Conservation (phyloP, 78 protist genomes). For the Dictyostelium purpureum region DNA sequence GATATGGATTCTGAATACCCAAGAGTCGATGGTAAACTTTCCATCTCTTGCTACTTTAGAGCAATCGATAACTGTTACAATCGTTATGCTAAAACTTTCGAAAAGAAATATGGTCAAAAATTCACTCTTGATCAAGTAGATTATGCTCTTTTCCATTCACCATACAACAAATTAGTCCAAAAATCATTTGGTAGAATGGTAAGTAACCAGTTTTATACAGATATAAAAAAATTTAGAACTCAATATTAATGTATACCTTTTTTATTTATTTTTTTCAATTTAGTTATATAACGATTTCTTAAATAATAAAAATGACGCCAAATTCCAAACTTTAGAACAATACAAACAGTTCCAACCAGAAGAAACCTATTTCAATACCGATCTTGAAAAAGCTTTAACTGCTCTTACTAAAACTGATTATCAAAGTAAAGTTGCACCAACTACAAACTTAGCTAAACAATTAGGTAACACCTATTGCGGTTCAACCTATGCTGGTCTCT, state of each 20-base stretch:
- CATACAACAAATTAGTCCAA: conserved; percentile 96
- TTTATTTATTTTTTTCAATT: background rate
- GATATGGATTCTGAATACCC: conserved; percentile 92
- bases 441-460: conserved; percentile 80
- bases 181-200: conserved; percentile 93
- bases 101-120: conserved; percentile 14
- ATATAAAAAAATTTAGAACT: background rate
- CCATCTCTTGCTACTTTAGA: conserved; percentile 89
- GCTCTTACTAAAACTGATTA: conserved; percentile 26
- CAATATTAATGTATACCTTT: background rate
- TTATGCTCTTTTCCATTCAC: conserved; percentile 94
- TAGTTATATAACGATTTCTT: conserved; percentile 86
- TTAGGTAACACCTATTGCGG: conserved; percentile 97
- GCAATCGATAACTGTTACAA: conserved; percentile 93
- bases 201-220: background rate
- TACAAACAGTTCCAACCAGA: conserved; percentile 19
- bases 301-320: conserved; percentile 38
- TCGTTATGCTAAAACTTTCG: conserved; percentile 64
- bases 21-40: conserved; percentile 94
- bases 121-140: conserved; percentile 76
- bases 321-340: conserved; percentile 17
- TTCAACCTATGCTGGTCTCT: conserved; percentile 90
- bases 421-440: conserved; percentile 83
- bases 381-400: conserved; percentile 83
- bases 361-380: conserved; percentile 83